Evolutionary conservation across 306 rosid species (phyloP).

Genomic region (Cajanus cajan): DNA sequence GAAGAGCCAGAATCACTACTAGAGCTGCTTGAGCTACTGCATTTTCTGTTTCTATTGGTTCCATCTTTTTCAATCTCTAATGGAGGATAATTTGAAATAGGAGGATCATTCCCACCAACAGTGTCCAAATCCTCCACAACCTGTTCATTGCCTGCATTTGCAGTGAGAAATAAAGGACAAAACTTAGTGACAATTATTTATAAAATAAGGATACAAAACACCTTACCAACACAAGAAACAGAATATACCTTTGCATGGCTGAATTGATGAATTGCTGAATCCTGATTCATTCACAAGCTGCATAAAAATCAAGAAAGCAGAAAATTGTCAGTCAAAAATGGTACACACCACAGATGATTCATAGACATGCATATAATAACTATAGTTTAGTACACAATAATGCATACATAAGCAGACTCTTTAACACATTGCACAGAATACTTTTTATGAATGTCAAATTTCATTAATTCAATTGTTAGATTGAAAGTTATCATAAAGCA

Average conservation of each 20-base stretch:
- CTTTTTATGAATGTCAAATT: not conserved
- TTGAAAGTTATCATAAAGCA: not conserved
- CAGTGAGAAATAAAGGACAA: conserved; percentile 12
- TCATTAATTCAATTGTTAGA: not conserved
- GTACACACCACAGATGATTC: not conserved
- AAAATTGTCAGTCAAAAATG: conserved; percentile 6
- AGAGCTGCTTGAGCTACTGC: conserved; percentile 72
- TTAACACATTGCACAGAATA: not conserved
- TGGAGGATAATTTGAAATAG: conserved; percentile 74
- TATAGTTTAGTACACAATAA: not conserved
- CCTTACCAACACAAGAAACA: not conserved
- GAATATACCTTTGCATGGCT: conserved; percentile 65
- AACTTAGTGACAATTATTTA: not conserved
- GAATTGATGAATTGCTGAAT: conserved; percentile 71
- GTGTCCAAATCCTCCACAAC: conserved; percentile 90
- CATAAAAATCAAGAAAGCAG: conserved; percentile 30
- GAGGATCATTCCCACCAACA: conserved; percentile 87
- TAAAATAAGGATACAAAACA: not conserved
- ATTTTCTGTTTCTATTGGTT: conserved; percentile 62
- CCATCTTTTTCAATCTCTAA: conserved; percentile 77
- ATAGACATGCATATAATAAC: not conserved
- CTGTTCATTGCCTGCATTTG: conserved; percentile 61
- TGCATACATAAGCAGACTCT: not conserved
- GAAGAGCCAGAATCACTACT: conserved; percentile 88
- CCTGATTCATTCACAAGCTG: conserved; percentile 77